Percentiles rank a stretch among this genome's conserved stretches.
phyloP scores from a whole-genome alignment of 345 rosid species.

The Nasturtium officinale region DNA sequence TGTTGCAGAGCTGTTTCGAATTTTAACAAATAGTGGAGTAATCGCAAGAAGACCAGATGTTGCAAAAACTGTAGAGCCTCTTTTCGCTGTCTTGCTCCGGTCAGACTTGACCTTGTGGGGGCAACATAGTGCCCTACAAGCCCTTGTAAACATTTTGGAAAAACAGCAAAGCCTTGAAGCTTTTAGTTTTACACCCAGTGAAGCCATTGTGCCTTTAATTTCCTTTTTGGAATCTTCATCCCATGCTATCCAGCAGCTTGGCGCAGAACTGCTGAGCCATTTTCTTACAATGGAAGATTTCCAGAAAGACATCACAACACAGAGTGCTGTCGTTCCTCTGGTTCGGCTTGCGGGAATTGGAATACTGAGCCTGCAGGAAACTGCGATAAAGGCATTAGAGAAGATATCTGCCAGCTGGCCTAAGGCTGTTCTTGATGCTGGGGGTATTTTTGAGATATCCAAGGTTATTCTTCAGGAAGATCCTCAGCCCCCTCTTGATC shows the following conservation, averaged over 20 bases:
- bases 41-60: slow-evolving; percentile 81
- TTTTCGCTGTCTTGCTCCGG: slow-evolving; percentile 72
- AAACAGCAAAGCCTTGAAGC: slow-evolving; percentile 82
- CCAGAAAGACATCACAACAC: slow-evolving; percentile 81
- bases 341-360: slow-evolving; percentile 90
- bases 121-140: slow-evolving; percentile 88
- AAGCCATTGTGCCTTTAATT: slow-evolving; percentile 80
- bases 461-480: slow-evolving; percentile 89
- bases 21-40: slow-evolving; percentile 81
- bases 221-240: slow-evolving; percentile 83
- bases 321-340: slow-evolving; percentile 80
- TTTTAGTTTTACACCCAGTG: slow-evolving; percentile 78
- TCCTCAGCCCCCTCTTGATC: slow-evolving; percentile 71
- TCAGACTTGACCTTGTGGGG: slow-evolving; percentile 85
- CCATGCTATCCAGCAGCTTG: slow-evolving; percentile 92
- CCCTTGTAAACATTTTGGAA: slow-evolving; percentile 88
- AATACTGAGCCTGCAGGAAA: slow-evolving; percentile 78
- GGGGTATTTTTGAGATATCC: slow-evolving; percentile 81
- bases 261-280: slow-evolving; percentile 78
- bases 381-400: slow-evolving; percentile 79
- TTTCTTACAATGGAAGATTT: slow-evolving; percentile 90
- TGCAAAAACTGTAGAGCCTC: slow-evolving; percentile 81
- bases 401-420: slow-evolving; percentile 84
- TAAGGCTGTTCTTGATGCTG: slow-evolving; percentile 80
- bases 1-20: slow-evolving; percentile 79